Percentiles rank a stretch among this genome's conserved stretches.
Evolutionary conservation across 495 filamentous ascomycete genomes (phyloP).

Genomic region (Aspergillus saccharolyticus): DNA sequence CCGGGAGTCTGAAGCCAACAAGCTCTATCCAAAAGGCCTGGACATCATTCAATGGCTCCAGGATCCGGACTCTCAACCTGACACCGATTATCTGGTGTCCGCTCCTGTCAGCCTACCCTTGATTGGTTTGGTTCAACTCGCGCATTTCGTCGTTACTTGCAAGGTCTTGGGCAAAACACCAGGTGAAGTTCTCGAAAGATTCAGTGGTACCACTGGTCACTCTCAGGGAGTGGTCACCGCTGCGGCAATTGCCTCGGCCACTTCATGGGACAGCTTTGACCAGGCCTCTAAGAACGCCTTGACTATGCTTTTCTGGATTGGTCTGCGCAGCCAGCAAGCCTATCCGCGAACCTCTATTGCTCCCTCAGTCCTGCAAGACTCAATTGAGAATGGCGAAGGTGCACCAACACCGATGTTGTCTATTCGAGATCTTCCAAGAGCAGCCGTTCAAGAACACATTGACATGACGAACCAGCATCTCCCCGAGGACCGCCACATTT

Average conservation of each 20-base stretch:
- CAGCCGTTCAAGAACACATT: slow-evolving; percentile 88
- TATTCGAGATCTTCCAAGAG: slow-evolving; percentile 81
- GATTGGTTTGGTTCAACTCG: slow-evolving; percentile 90
- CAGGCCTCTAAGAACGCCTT: slow-evolving; percentile 71
- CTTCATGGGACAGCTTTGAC: slow-evolving; percentile 85
- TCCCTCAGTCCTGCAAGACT: slow-evolving; percentile 90
- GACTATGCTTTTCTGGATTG: slow-evolving; percentile 98
- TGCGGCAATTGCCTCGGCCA: slow-evolving; percentile 81
- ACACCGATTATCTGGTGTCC: slow-evolving; percentile 92
- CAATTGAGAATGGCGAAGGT: slow-evolving; percentile 88
- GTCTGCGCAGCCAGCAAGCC: slow-evolving; percentile 94
- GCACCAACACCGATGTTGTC: slow-evolving; percentile 95
- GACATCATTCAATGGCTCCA: slow-evolving; percentile 92
- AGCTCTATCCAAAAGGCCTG: slow-evolving; percentile 92
- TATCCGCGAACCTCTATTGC: slow-evolving; percentile 92
- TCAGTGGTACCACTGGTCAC: slow-evolving; percentile 88
- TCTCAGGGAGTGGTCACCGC: slow-evolving; percentile 95
- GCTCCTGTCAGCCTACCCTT: slow-evolving; percentile 95
- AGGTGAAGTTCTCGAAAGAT: slow-evolving; percentile 72
- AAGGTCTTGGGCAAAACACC: slow-evolving; percentile 82
- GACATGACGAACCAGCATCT: slow-evolving; percentile 94
- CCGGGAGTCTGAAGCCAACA: slow-evolving; percentile 78
- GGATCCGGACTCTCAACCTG: slow-evolving; percentile 79
- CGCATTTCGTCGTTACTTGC: slow-evolving; percentile 91
- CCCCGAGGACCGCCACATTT: slow-evolving; percentile 84